A percentile compares a stretch with the other conserved stretches of the same genome.
Evolutionary conservation across 495 filamentous ascomycete species (phyloP).

Genomic region (Jackrogersella minutella): DNA sequence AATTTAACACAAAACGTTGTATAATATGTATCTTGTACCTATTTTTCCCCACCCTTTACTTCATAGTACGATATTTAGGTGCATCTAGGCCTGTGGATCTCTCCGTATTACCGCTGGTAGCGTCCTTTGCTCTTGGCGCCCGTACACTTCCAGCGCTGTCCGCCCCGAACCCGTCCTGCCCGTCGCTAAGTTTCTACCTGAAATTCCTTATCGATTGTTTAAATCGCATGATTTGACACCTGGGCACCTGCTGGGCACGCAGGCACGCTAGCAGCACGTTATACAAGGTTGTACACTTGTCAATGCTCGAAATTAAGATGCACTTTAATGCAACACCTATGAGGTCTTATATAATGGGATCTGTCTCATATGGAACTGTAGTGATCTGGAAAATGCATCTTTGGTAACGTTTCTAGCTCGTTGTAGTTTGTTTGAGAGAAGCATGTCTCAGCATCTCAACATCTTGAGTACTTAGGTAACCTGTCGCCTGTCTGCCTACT

Average conservation of each 20-base stretch:
- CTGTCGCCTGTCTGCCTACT: background rate
- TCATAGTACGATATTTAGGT: conserved; percentile 32
- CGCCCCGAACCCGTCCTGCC: background rate
- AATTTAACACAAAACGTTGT: no score
- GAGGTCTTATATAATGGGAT: no score
- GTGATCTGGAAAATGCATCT: background rate
- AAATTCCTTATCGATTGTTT: conserved; percentile 2
- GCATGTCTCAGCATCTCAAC: conserved; percentile 5
- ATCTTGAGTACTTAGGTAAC: conserved; percentile 18
- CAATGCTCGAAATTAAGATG: background rate
- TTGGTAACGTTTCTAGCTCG: background rate
- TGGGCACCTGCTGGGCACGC: no score
- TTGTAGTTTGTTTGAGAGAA: background rate
- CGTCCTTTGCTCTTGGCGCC: conserved; percentile 21
- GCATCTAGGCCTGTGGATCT: conserved; percentile 19
- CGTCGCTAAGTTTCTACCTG: background rate
- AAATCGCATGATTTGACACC: conserved; percentile 1
- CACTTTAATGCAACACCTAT: background rate
- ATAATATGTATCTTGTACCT: conserved; percentile 11
- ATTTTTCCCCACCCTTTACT: conserved; percentile 19
- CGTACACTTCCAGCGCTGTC: conserved; percentile 18
- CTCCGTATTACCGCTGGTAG: conserved; percentile 30
- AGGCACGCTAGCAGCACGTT: no score
- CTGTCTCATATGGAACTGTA: no score
- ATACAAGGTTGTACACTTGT: background rate